Evolutionary conservation across 345 rosid species (phyloP).

Genomic region (Nasturtium officinale): DNA sequence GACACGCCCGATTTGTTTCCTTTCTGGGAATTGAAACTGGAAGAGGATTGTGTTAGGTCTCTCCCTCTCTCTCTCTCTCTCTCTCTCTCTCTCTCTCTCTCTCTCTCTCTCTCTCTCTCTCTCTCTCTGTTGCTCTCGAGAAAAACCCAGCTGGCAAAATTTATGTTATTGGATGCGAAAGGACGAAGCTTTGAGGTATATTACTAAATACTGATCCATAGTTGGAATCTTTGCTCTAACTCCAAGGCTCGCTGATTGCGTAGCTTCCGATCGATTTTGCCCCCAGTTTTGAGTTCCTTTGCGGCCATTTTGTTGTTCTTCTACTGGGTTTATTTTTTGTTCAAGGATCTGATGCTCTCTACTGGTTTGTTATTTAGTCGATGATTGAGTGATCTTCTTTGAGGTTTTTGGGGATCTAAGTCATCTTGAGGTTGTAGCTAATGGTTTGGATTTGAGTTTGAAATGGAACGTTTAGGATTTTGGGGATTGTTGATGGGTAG

Average conservation of each 20-base stretch:
- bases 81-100: conserved; percentile 25
- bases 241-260: conserved; percentile 36
- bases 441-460: conserved; percentile 24
- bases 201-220: conserved; percentile 16
- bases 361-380: neutral
- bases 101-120: conserved; percentile 28
- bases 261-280: conserved; percentile 31
- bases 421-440: conserved; percentile 2
- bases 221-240: conserved; percentile 38
- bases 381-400: conserved; percentile 15
- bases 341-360: conserved; percentile 22
- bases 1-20: conserved; percentile 1
- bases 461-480: conserved; percentile 43
- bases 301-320: conserved; percentile 12
- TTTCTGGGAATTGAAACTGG: conserved; percentile 26
- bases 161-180: conserved; percentile 20
- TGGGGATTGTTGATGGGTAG: conserved; percentile 57
- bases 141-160: conserved; percentile 28
- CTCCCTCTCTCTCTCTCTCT: conserved; percentile 21
- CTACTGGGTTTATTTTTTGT: conserved; percentile 16
- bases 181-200: conserved; percentile 34
- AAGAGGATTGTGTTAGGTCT: conserved; percentile 33
- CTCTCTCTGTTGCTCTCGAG: conserved; percentile 30
- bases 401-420: conserved; percentile 12
- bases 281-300: conserved; percentile 30